Evolutionary conservation across 2,329 filamentous ascomycete species (phyloP).

Genomic region (Colletotrichum destructivum): DNA sequence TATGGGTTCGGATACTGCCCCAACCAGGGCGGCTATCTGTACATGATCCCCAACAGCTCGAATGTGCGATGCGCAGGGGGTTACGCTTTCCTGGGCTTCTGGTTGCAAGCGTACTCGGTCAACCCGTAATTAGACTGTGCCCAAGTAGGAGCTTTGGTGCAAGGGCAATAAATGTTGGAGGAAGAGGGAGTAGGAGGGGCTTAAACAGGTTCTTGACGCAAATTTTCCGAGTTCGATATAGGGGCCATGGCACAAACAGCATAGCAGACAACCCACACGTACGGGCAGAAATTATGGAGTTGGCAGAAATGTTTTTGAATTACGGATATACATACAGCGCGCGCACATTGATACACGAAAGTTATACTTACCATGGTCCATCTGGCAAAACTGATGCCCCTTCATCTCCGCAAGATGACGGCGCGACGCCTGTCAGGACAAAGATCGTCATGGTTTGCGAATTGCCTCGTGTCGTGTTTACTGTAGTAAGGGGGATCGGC

Average conservation of each 20-base stretch:
- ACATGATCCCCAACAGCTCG: conserved; percentile 34
- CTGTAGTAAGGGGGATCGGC: conserved; percentile 2
- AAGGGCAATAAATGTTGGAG: no score
- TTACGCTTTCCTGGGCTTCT: conserved; percentile 26
- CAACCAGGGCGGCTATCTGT: conserved; percentile 24
- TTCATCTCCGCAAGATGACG: not conserved
- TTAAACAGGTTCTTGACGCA: not conserved
- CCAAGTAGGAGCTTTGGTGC: not conserved
- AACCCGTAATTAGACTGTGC: not conserved
- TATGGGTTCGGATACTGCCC: conserved; percentile 26
- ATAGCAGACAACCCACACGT: not conserved
- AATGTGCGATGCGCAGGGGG: conserved; percentile 22
- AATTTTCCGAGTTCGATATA: not conserved
- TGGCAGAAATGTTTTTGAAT: no score
- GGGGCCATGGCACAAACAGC: not conserved
- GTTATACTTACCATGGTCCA: not conserved
- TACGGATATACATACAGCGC: not conserved
- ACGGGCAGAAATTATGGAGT: not conserved
- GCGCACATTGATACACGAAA: not conserved
- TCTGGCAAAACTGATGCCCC: not conserved
- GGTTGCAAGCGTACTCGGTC: conserved; percentile 2
- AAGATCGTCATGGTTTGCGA: conserved; percentile 11
- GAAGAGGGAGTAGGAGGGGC: not conserved
- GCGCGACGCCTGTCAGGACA: not conserved
- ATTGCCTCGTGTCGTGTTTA: conserved; percentile 11